phyloP scores from a whole-genome alignment of 352 stramenopile species.

The Pythium aquatile region DNA sequence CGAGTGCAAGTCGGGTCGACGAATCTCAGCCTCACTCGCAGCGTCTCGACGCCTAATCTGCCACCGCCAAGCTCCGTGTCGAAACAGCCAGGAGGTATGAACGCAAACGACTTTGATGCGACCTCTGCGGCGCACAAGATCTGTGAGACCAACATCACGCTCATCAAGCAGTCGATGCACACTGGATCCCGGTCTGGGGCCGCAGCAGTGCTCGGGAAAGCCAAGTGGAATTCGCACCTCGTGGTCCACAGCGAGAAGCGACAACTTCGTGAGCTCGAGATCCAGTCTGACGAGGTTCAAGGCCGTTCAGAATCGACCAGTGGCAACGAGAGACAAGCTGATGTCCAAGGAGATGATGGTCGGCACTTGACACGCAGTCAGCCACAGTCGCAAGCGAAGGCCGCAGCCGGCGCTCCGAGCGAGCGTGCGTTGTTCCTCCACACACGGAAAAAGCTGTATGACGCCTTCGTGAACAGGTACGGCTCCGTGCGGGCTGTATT shows the following conservation, averaged over 20 bases:
- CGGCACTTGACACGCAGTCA: background rate
- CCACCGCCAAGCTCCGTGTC: background rate
- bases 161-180: constrained; percentile 39
- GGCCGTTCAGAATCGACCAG: background rate
- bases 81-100: constrained; percentile 6
- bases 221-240: constrained; percentile 6
- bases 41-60: constrained; percentile 21
- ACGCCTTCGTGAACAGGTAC: constrained; percentile 71
- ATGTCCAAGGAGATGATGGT: background rate
- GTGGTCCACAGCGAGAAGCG: constrained; percentile 22
- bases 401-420: background rate
- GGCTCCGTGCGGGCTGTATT: constrained; percentile 79
- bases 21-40: constrained; percentile 43
- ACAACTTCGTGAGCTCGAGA: constrained; percentile 5
- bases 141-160: constrained; percentile 45
- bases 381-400: background rate
- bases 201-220: background rate
- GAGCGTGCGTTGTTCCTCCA: constrained; percentile 29
- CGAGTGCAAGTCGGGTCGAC: constrained; percentile 74
- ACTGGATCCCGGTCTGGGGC: background rate
- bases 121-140: constrained; percentile 30
- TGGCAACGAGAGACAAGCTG: background rate
- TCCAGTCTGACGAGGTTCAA: background rate
- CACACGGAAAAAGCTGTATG: constrained; percentile 54
- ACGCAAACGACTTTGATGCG: constrained; percentile 7